Conservation (phyloP, 2,329 filamentous ascomycete species). For the Penicillium sp. region DNA sequence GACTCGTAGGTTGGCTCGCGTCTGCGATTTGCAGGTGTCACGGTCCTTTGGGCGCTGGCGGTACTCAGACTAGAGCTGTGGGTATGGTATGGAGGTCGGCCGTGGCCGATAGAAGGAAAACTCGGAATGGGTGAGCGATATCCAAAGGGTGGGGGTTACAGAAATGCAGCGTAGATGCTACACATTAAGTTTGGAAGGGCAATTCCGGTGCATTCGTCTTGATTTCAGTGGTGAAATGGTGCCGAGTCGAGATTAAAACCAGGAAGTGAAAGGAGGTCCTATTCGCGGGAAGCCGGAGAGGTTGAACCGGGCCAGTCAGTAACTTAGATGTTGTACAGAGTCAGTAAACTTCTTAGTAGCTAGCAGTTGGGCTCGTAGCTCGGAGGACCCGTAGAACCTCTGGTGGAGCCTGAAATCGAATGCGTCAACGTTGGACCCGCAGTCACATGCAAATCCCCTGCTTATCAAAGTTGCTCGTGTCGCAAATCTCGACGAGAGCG, state of each 20-base stretch:
- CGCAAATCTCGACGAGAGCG: conserved; percentile 7
- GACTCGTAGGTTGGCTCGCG: conserved; percentile 15
- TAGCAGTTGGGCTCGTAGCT: neutral
- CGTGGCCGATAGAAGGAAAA: conserved; percentile 15
- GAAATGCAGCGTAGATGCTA: neutral
- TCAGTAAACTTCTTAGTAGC: neutral
- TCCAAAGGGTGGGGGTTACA: neutral
- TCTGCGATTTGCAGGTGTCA: conserved; percentile 17
- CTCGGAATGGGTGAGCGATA: neutral
- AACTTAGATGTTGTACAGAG: too few relatives aligned
- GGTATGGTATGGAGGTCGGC: neutral
- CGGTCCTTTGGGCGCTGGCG: conserved; percentile 3
- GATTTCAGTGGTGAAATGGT: neutral
- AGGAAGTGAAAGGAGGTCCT: neutral
- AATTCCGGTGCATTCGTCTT: neutral
- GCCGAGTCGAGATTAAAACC: neutral
- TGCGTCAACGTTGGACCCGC: conserved; percentile 31
- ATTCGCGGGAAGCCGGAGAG: neutral
- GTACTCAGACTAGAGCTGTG: conserved; percentile 4
- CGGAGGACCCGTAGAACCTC: neutral
- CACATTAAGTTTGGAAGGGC: conserved; percentile 5
- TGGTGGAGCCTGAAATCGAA: conserved; percentile 16
- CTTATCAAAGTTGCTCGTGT: conserved; percentile 20
- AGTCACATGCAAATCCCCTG: conserved; percentile 34
- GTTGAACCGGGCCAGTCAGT: neutral